Evolutionary conservation across 345 rosid species (phyloP).

Genomic region (Crucihimalaya himalaica): DNA sequence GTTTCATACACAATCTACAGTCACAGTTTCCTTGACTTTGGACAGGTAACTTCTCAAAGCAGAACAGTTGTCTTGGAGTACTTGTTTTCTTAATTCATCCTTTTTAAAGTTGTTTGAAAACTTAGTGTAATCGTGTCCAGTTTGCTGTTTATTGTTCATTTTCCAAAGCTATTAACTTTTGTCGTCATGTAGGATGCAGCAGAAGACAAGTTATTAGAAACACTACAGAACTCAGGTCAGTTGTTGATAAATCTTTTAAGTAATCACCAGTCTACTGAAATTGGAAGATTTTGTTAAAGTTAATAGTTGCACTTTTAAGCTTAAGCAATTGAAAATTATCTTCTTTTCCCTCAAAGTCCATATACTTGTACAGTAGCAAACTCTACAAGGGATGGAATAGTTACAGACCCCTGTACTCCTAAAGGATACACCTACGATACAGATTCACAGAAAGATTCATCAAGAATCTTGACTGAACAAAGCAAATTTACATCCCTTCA

Average conservation of each 20-base stretch:
- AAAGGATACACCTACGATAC: slow-evolving; percentile 58
- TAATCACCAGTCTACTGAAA: not conserved
- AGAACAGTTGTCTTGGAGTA: not conserved
- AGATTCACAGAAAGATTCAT: slow-evolving; percentile 27
- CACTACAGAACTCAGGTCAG: slow-evolving; percentile 53
- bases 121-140: not conserved
- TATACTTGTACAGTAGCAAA: slow-evolving; percentile 48
- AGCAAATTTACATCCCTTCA: slow-evolving; percentile 20
- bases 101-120: not conserved
- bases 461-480: slow-evolving; percentile 19
- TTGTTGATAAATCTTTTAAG: slow-evolving; percentile 1
- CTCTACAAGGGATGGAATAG: slow-evolving; percentile 40
- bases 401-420: slow-evolving; percentile 81
- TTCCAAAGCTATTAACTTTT: slow-evolving; percentile 25
- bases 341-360: slow-evolving; percentile 6
- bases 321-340: not conserved
- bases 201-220: slow-evolving; percentile 54
- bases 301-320: not conserved
- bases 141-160: not conserved
- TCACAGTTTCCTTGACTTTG: slow-evolving; percentile 89
- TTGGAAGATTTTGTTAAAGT: not conserved
- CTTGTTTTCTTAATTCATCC: not conserved
- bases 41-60: slow-evolving; percentile 56
- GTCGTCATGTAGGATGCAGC: slow-evolving; percentile 69
- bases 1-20: slow-evolving; percentile 73